Percentiles rank a stretch among this genome's conserved stretches.
Evolutionary conservation across 148 eudicot species (phyloP).

Genomic region (Cornus suecica): DNA sequence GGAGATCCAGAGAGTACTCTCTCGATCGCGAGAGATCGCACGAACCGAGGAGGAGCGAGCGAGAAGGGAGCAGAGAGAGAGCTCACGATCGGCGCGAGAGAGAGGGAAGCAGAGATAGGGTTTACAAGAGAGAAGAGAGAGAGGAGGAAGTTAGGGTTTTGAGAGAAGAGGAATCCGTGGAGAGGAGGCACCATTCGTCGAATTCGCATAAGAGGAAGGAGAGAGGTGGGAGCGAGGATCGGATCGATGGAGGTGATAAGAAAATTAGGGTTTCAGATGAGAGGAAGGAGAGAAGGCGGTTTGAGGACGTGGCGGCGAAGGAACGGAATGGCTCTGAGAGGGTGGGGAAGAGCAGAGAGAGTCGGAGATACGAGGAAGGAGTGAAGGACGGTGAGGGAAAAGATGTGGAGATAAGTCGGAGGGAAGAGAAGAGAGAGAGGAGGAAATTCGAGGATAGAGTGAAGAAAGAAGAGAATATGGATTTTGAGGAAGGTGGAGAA

Average conservation of each 20-base stretch:
- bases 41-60: constrained; percentile 14
- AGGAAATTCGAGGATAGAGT: constrained; percentile 35
- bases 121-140: constrained; percentile 28
- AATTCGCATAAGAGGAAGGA: constrained; percentile 35
- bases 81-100: constrained; percentile 18
- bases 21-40: constrained; percentile 24
- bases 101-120: constrained; percentile 26
- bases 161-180: constrained; percentile 38
- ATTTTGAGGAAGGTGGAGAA: constrained; percentile 19
- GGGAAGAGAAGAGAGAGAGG: constrained; percentile 32
- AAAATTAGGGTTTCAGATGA: constrained; percentile 44
- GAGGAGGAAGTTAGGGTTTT: constrained; percentile 35
- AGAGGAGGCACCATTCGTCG: constrained; percentile 13
- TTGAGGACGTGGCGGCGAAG: constrained; percentile 12
- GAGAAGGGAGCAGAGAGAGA: constrained; percentile 26
- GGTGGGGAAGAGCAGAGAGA: constrained; percentile 30
- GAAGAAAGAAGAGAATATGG: constrained; percentile 31
- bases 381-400: constrained; percentile 10
- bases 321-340: constrained; percentile 14
- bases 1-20: constrained; percentile 25
- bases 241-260: constrained; percentile 29
- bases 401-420: constrained; percentile 2
- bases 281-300: constrained; percentile 35
- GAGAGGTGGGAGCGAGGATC: constrained; percentile 37
- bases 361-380: constrained; percentile 35